Conservation (phyloP, 352 stramenopile genomes). For the Phytopythium chamaehyphon region DNA sequence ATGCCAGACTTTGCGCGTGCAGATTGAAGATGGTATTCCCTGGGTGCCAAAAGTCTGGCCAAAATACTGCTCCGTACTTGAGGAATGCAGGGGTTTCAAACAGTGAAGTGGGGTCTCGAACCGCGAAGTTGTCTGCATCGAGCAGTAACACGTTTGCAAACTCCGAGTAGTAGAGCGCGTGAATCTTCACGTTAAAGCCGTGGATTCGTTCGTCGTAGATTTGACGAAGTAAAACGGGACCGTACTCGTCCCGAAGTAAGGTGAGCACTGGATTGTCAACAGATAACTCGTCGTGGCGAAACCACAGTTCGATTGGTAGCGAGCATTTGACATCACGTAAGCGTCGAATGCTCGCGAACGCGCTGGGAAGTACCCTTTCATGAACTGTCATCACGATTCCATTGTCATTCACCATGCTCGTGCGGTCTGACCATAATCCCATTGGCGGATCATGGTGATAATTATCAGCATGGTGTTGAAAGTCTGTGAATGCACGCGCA, state of each 20-base stretch:
- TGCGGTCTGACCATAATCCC: neutral
- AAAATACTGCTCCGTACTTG: constrained; percentile 37
- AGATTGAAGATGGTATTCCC: constrained; percentile 58
- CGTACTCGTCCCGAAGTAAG: constrained; percentile 23
- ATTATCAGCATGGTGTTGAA: constrained; percentile 28
- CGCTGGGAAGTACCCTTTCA: constrained; percentile 34
- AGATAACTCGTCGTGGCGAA: constrained; percentile 39
- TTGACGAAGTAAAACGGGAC: constrained; percentile 32
- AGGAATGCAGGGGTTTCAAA: constrained; percentile 28
- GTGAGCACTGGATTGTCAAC: constrained; percentile 31
- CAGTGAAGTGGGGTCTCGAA: constrained; percentile 34
- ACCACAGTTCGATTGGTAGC: constrained; percentile 55
- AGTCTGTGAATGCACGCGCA: constrained; percentile 51
- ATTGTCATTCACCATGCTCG: neutral
- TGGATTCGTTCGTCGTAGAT: constrained; percentile 43
- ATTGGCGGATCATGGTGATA: constrained; percentile 67
- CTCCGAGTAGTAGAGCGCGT: constrained; percentile 46
- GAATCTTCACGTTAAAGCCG: constrained; percentile 48
- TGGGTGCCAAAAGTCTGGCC: constrained; percentile 45
- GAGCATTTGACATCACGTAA: constrained; percentile 31
- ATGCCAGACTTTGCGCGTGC: constrained; percentile 52
- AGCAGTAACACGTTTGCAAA: constrained; percentile 44
- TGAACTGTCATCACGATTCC: constrained; percentile 55
- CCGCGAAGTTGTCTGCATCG: constrained; percentile 47
- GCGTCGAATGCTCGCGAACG: constrained; percentile 40